A percentile compares a stretch with the other conserved stretches of the same genome.
Conservation (phyloP, 2,329 filamentous ascomycete species). For the Xylogone sp. region DNA sequence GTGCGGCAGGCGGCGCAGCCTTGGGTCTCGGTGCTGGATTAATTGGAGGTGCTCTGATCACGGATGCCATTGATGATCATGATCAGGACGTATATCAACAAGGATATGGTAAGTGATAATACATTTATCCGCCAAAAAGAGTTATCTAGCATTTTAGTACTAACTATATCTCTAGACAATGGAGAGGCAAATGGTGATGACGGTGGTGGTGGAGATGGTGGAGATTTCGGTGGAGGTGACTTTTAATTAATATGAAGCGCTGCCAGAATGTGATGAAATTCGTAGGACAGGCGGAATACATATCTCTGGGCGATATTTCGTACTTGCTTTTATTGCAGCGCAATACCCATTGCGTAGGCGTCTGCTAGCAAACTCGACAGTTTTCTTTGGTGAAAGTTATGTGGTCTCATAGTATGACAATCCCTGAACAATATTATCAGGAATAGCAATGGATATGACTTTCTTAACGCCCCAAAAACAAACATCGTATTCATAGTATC, state of each 20-base stretch:
- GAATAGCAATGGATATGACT: not conserved
- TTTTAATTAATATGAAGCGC: conserved; percentile 8
- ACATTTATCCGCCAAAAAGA: not conserved
- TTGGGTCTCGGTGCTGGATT: conserved; percentile 79
- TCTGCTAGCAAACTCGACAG: no score
- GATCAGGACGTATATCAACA: conserved; percentile 56
- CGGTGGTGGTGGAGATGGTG: conserved; percentile 15
- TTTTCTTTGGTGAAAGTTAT: no score
- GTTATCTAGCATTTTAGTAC: not conserved
- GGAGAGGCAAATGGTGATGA: conserved; percentile 11
- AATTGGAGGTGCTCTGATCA: conserved; percentile 71
- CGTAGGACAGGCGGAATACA: no score
- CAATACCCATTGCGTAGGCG: no score
- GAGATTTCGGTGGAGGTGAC: conserved; percentile 19
- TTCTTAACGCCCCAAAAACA: not conserved
- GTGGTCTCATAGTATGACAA: no score
- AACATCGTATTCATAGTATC: not conserved
- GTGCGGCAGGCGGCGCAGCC: conserved; percentile 69
- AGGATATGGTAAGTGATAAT: conserved; percentile 33
- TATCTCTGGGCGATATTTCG: no score
- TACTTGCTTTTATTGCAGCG: no score
- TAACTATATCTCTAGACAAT: conserved; percentile 12
- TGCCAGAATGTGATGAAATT: no score
- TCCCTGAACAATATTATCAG: no score
- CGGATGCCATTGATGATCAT: conserved; percentile 60